Evolutionary conservation across 495 filamentous ascomycete species (phyloP).

Genomic region (Neurospora pannonica): DNA sequence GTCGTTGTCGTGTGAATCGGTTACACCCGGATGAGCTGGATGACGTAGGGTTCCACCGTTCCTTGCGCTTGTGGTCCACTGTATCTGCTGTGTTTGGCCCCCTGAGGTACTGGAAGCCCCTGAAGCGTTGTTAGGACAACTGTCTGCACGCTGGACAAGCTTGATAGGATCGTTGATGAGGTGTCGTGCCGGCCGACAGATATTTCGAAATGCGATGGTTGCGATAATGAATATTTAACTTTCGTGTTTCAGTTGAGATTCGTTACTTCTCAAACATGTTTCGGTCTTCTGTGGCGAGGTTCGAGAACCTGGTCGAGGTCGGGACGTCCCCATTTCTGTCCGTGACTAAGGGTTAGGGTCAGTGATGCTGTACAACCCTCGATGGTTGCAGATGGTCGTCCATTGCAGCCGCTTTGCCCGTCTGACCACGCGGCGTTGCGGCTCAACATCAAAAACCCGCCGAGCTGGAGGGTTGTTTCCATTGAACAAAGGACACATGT

Average conservation of each 20-base stretch:
- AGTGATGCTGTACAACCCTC: not conserved
- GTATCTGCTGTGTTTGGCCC: not conserved
- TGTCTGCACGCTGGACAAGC: too few relatives aligned
- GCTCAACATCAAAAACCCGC: not conserved
- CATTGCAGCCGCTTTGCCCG: not conserved
- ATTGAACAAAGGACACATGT: not conserved
- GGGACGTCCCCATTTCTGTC: not conserved
- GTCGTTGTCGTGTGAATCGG: not conserved
- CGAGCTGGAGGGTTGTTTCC: not conserved
- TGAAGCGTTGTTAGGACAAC: not conserved
- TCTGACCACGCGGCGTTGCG: not conserved
- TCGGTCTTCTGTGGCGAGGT: not conserved
- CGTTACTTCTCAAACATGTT: not conserved
- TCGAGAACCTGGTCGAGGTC: not conserved
- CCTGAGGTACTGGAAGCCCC: not conserved
- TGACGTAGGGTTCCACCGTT: not conserved
- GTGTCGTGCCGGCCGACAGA: accelerated
- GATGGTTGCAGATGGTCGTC: not conserved
- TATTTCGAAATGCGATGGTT: not conserved
- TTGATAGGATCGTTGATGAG: too few relatives aligned
- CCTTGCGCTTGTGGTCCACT: not conserved
- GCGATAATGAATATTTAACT: not conserved
- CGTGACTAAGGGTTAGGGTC: not conserved
- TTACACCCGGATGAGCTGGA: not conserved
- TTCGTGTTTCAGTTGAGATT: not conserved